A percentile compares a stretch with the other conserved stretches of the same genome.
phyloP scores from a whole-genome alignment of 2,329 filamentous ascomycete genomes.

The Colletotrichum gigasporum region DNA sequence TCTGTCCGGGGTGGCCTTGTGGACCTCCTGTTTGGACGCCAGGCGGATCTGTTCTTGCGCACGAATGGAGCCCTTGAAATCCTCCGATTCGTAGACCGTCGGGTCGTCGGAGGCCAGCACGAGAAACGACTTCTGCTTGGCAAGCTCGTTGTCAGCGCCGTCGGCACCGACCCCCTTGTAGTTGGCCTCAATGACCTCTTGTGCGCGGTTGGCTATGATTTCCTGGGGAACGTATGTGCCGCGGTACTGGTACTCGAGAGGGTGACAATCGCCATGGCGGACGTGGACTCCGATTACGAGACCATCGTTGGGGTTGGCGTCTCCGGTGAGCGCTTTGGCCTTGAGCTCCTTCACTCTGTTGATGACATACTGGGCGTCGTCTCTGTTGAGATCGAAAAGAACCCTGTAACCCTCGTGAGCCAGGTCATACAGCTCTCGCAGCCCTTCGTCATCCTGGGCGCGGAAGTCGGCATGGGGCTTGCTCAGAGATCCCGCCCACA shows the following conservation, averaged over 20 bases:
- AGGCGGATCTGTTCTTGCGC: conserved; percentile 83
- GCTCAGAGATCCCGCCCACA: conserved; percentile 68
- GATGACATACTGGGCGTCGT: conserved; percentile 73
- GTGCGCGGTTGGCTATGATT: conserved; percentile 70
- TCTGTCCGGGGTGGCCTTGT: conserved; percentile 52
- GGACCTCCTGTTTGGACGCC: conserved; percentile 67
- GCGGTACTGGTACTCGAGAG: conserved; percentile 79
- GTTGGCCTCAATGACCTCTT: conserved; percentile 60
- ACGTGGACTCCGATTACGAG: conserved; percentile 78
- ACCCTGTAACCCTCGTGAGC: conserved; percentile 76
- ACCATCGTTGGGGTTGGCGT: conserved; percentile 57
- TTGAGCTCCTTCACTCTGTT: conserved; percentile 67
- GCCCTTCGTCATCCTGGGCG: conserved; percentile 42
- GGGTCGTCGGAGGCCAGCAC: conserved; percentile 86
- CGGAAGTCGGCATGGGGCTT: conserved; percentile 65
- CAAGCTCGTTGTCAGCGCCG: conserved; percentile 45
- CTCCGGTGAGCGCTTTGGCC: conserved; percentile 51
- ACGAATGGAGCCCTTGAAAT: conserved; percentile 65
- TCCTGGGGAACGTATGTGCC: conserved; percentile 81
- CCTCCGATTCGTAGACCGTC: conserved; percentile 72
- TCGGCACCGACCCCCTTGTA: conserved; percentile 51
- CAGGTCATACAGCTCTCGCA: conserved; percentile 73
- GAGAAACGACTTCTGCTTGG: conserved; percentile 56
- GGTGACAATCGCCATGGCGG: conserved; percentile 81
- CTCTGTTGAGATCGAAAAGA: conserved; percentile 74